Evolutionary conservation across 768 basidiomycete genomes (phyloP).

Genomic region (Collybia sp.): DNA sequence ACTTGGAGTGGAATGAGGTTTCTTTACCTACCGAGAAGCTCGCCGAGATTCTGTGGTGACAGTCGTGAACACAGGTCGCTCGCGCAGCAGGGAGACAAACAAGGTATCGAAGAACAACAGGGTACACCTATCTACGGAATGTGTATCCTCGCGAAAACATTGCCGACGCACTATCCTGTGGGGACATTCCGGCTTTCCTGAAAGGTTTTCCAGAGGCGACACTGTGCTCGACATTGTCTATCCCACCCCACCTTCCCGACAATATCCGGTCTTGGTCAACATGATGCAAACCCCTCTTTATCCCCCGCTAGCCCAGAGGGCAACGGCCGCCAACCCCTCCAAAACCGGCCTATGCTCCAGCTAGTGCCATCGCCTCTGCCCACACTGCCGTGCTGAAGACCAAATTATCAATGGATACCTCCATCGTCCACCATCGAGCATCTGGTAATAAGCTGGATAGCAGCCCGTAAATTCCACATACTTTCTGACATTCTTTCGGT

Average conservation of each 20-base stretch:
- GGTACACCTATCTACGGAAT: slow-evolving; percentile 7
- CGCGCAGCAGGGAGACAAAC: slow-evolving; percentile 20
- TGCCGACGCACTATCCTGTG: slow-evolving; percentile 25
- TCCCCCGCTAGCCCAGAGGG: not conserved
- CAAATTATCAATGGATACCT: slow-evolving; percentile 24
- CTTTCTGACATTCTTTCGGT: slow-evolving; percentile 27
- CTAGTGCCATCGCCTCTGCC: slow-evolving; percentile 14
- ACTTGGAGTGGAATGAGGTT: slow-evolving; percentile 16
- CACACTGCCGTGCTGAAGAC: slow-evolving; percentile 15
- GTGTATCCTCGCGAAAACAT: slow-evolving; percentile 21
- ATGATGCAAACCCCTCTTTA: slow-evolving; percentile 1
- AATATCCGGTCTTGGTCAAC: slow-evolving; percentile 10
- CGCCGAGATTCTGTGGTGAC: slow-evolving; percentile 14
- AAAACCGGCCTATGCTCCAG: slow-evolving; percentile 1
- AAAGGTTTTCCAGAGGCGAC: slow-evolving; percentile 11
- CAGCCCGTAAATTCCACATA: slow-evolving; percentile 4
- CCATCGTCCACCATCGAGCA: slow-evolving; percentile 13
- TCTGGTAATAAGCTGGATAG: slow-evolving; percentile 13
- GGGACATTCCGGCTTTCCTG: slow-evolving; percentile 15
- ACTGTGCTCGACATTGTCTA: slow-evolving; percentile 1
- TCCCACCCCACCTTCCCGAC: slow-evolving; percentile 10
- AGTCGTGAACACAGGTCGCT: slow-evolving; percentile 22
- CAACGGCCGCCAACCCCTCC: not conserved
- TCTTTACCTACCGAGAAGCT: slow-evolving; percentile 20
- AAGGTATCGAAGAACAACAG: slow-evolving; percentile 14